Conservation (phyloP, 2,329 filamentous ascomycete genomes). For the Cadophora sp. region DNA sequence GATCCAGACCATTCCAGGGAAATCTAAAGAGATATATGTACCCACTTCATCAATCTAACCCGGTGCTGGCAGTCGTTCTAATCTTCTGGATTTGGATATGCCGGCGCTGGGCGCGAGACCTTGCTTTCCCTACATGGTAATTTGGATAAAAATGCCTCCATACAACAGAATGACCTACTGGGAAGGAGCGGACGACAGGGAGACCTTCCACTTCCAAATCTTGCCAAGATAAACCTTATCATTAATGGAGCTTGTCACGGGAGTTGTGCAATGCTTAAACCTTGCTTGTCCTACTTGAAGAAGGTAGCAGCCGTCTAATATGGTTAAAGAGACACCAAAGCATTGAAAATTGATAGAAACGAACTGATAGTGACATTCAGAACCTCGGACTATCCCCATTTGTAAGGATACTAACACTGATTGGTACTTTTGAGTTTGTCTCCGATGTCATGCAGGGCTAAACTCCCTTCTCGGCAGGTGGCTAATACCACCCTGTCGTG, state of each 20-base stretch:
- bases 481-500: constrained; percentile 4
- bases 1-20: neutral
- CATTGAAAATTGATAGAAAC: neutral
- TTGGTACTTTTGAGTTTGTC: neutral
- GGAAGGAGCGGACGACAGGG: neutral
- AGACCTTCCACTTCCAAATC: neutral
- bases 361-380: neutral
- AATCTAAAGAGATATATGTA: constrained; percentile 1
- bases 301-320: constrained; percentile 4
- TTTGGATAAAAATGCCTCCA: constrained; percentile 10
- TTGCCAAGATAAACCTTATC: constrained; percentile 8
- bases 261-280: constrained; percentile 6
- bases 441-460: constrained; percentile 13
- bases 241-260: neutral
- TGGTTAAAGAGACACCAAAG: neutral
- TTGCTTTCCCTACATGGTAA: neutral
- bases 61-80: neutral
- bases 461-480: constrained; percentile 1
- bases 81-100: constrained; percentile 6
- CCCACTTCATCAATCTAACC: neutral
- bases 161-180: neutral
- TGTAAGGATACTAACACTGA: neutral
- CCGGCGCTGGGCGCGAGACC: neutral
- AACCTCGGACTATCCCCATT: neutral
- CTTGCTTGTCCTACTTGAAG: neutral